Evolutionary conservation across 2,329 filamentous ascomycete species (phyloP).

Genomic region (Colletotrichum navitas): DNA sequence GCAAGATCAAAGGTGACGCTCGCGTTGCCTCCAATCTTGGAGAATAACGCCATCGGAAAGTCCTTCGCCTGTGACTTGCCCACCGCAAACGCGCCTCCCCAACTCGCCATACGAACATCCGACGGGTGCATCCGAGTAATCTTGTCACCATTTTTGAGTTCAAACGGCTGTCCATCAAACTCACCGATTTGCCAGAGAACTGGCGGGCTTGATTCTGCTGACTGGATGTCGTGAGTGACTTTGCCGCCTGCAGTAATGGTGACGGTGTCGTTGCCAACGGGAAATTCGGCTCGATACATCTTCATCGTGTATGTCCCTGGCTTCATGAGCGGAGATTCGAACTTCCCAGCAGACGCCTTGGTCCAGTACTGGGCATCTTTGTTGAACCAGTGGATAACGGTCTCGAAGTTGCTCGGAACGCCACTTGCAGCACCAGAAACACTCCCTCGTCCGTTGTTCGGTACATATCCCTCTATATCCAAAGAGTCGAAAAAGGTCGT

Average conservation of each 20-base stretch:
- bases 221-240: slow-evolving; percentile 61
- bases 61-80: slow-evolving; percentile 59
- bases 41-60: slow-evolving; percentile 71
- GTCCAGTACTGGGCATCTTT: slow-evolving; percentile 69
- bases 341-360: slow-evolving; percentile 61
- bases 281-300: slow-evolving; percentile 68
- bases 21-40: slow-evolving; percentile 59
- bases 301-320: slow-evolving; percentile 71
- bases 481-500: slow-evolving; percentile 68
- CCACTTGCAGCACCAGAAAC: slow-evolving; percentile 68
- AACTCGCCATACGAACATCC: slow-evolving; percentile 65
- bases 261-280: slow-evolving; percentile 60
- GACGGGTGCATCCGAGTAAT: slow-evolving; percentile 70
- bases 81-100: slow-evolving; percentile 66
- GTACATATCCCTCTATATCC: slow-evolving; percentile 65
- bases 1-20: slow-evolving; percentile 65
- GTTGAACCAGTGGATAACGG: slow-evolving; percentile 71
- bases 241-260: slow-evolving; percentile 61
- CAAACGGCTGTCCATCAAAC: slow-evolving; percentile 68
- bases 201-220: slow-evolving; percentile 53
- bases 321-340: slow-evolving; percentile 70
- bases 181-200: slow-evolving; percentile 68
- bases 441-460: slow-evolving; percentile 61
- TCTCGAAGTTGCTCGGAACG: slow-evolving; percentile 59
- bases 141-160: slow-evolving; percentile 70